These are phyloP conservation scores for Gryganskiella cystojenkinii DNA, from an alignment of 192 early-diverging fungal species.

Conservation along the genomic window DNA sequence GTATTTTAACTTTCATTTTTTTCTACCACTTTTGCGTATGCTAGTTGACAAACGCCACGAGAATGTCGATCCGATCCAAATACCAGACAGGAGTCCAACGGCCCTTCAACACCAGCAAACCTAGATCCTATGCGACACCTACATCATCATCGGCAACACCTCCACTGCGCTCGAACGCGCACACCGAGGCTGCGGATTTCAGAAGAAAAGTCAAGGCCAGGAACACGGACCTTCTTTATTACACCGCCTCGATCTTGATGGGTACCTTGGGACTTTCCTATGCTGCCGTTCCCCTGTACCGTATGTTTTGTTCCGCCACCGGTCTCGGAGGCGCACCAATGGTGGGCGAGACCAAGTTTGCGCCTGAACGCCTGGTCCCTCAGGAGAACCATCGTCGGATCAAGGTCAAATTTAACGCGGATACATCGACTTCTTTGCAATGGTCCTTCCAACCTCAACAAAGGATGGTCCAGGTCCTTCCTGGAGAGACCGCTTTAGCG, in stretches of 20 bases:
- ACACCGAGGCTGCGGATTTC: slow-evolving; percentile 29
- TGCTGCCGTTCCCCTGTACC: slow-evolving; percentile 95
- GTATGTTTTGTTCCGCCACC: slow-evolving; percentile 93
- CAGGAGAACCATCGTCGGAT: slow-evolving; percentile 70
- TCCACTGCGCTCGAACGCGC: neutral
- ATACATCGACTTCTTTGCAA: slow-evolving; percentile 80
- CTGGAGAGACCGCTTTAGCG: slow-evolving; percentile 96
- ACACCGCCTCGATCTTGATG: slow-evolving; percentile 85
- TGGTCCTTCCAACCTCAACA: slow-evolving; percentile 95
- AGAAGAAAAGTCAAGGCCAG: slow-evolving; percentile 25
- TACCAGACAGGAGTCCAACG: too few species aligned
- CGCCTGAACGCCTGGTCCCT: slow-evolving; percentile 73
- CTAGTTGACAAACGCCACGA: too few species aligned
- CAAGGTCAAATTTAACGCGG: slow-evolving; percentile 75
- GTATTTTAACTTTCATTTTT: too few species aligned
- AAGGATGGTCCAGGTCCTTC: slow-evolving; percentile 86
- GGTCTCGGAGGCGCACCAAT: slow-evolving; percentile 92
- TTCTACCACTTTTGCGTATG: too few species aligned
- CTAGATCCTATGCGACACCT: neutral
- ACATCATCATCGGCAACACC: slow-evolving; percentile 10
- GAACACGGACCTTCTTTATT: slow-evolving; percentile 63
- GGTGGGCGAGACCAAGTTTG: slow-evolving; percentile 74
- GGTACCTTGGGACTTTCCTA: slow-evolving; percentile 88
- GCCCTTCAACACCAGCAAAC: too few species aligned
- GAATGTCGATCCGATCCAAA: too few species aligned